Evolutionary conservation across 352 stramenopile genomes (phyloP), one percentile per base, ranked within the genome.

Genomic region (Thraustochytrium striatum): DNA sequence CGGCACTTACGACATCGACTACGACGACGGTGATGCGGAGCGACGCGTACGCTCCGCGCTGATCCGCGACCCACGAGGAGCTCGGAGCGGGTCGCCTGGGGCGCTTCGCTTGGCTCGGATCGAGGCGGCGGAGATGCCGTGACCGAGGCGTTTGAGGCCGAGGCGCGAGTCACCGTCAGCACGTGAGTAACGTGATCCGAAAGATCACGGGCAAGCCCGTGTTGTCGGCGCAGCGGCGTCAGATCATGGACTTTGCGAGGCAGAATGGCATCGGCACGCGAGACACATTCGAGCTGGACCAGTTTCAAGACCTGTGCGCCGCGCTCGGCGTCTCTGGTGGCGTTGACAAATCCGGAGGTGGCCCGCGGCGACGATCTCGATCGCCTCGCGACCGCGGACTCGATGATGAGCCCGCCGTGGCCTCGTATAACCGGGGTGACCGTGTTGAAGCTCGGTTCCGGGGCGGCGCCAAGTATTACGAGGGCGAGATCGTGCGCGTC

Each of bases 1-100:
- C 70, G 88, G 88, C 0, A 92, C 87, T 1, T 94, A 90, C 57
- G 85, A 92, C 68, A 86, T 87, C 62, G 82, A 90, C 61, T 93
- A 92, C 78, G 87, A 93, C 41, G 89, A 94, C 61, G 88, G 89
- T 21, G 87, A 91, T 47, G 86, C 87, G 55, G 87, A 90, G 55
- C 87, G 69, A 11, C 72, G 84, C 80, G 83, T 90, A 28, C 16
- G 9, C 7, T 25, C n/a, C 1, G 53, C 16, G 16, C 47, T 41
- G 19, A 43, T 73, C 21, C 62, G 62, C 7, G 38, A 35, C 72
- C n/a, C n/a, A n/a, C n/a, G n/a, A n/a, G n/a, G n/a, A n/a, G n/a
- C n/a, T n/a, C n/a, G n/a, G n/a, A n/a, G n/a, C n/a, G n/a, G n/a
- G n/a, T n/a, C n/a, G n/a, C n/a, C n/a, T n/a, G n/a, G n/a, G n/a